These are phyloP conservation scores for Aschersonia sp. DNA, from an alignment of 2,329 filamentous ascomycete genomes.

Conservation along the genomic window DNA sequence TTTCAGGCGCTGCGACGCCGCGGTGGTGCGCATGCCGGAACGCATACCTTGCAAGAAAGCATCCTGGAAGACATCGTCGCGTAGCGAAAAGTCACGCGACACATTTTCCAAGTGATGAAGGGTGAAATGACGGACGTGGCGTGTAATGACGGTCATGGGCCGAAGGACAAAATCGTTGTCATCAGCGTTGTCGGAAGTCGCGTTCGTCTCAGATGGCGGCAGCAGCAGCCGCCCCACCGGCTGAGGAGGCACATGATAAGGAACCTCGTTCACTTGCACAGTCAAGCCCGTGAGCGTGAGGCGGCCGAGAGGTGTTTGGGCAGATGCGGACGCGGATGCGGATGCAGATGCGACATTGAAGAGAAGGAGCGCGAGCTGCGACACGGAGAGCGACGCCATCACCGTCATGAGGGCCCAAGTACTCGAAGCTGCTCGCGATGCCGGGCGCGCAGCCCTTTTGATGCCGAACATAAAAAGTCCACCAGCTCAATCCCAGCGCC, in stretches of 20 bases:
- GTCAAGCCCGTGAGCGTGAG: slow-evolving; percentile 4
- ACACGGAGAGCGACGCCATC: no score
- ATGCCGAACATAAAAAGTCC: no score
- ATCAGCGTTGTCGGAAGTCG: background rate
- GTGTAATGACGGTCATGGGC: slow-evolving; percentile 1
- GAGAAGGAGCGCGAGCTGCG: no score
- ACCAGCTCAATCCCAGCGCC: no score
- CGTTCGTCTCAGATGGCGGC: background rate
- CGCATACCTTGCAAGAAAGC: slow-evolving; percentile 4
- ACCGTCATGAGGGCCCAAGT: no score
- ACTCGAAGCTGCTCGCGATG: no score
- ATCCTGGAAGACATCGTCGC: slow-evolving; percentile 6
- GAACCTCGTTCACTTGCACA: slow-evolving; percentile 2
- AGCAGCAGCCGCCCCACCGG: slow-evolving; percentile 1
- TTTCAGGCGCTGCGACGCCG: no score
- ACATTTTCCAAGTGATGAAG: background rate
- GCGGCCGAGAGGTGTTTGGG: no score
- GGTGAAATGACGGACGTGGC: background rate
- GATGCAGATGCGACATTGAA: no score
- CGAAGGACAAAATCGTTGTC: background rate
- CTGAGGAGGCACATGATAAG: slow-evolving; percentile 6
- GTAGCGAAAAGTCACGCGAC: background rate
- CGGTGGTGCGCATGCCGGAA: background rate
- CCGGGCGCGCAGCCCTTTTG: no score
- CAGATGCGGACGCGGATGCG: no score